Conservation (phyloP, 148 eudicot species). For the Silene conica region DNA sequence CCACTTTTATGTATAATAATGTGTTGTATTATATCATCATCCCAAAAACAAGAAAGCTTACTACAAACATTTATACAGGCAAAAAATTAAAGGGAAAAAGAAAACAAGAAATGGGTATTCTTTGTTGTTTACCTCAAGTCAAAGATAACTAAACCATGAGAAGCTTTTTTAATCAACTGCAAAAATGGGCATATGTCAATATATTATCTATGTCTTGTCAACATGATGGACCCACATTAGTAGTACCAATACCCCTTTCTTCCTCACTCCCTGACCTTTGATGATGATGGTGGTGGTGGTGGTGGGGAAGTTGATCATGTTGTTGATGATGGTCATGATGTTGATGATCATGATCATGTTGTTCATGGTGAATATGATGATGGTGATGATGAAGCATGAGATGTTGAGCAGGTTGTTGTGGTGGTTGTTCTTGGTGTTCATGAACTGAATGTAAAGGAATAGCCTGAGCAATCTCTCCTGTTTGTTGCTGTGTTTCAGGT, state of each 20-base stretch:
- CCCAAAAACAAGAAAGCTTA: background rate
- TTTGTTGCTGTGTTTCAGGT: conserved; percentile 18
- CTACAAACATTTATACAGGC: background rate
- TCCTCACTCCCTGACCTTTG: conserved; percentile 41
- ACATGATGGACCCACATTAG: conserved; percentile 31
- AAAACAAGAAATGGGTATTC: background rate
- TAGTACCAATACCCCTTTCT: conserved; percentile 24
- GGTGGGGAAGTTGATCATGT: conserved; percentile 24
- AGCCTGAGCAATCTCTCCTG: conserved; percentile 18
- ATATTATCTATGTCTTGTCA: conserved; percentile 8
- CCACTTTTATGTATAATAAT: conserved; percentile 11
- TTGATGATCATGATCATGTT: conserved; percentile 30
- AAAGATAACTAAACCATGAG: background rate
- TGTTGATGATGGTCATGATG: conserved; percentile 39
- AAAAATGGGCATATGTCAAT: background rate
- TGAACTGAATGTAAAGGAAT: conserved; percentile 15
- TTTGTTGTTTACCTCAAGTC: conserved; percentile 24
- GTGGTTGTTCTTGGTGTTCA: conserved; percentile 15
- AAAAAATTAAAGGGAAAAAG: background rate
- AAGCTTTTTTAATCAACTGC: conserved; percentile 9
- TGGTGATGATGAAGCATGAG: background rate
- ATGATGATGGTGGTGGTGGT: conserved; percentile 26
- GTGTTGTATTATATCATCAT: background rate
- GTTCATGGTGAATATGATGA: background rate
- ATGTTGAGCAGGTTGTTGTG: background rate